Evolutionary conservation across 163 green algal species (phyloP).

Genomic region (Chlorella variabilis): DNA sequence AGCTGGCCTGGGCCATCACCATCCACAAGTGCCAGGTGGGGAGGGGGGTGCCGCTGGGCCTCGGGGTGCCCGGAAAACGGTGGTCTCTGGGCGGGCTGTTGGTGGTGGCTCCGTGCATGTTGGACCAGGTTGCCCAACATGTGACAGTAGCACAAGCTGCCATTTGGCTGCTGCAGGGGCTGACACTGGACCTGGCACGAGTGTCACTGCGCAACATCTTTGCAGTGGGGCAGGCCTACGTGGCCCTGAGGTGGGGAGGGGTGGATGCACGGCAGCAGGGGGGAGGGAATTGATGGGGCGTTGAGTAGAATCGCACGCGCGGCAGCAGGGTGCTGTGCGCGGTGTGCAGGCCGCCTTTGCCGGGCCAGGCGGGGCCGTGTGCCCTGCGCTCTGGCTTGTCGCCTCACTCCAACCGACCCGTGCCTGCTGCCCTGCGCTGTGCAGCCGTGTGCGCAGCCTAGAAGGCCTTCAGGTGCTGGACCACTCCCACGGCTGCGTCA

Average conservation of each 20-base stretch:
- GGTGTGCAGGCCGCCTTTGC: no score
- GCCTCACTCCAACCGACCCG: no score
- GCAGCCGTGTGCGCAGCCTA: slow-evolving; percentile 16
- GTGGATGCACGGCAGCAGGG: no score
- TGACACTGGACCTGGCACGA: slow-evolving; percentile 67
- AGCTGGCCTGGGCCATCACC: slow-evolving; percentile 73
- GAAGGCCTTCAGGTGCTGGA: slow-evolving; percentile 34
- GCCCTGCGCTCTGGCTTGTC: no score
- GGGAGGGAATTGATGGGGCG: no score
- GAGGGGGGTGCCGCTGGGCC: no score
- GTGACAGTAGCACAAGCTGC: not conserved
- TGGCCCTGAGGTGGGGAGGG: slow-evolving; percentile 11
- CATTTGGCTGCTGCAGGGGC: slow-evolving; percentile 37
- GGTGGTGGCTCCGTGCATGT: no score
- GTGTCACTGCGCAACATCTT: slow-evolving; percentile 36
- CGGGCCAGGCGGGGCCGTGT: no score
- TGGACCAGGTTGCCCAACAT: not conserved
- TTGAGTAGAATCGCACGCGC: no score
- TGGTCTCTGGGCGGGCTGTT: no score
- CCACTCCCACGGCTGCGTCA: not conserved
- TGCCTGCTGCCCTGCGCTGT: not conserved
- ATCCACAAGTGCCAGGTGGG: slow-evolving; percentile 78
- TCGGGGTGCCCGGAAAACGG: no score
- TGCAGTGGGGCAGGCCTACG: slow-evolving; percentile 31
- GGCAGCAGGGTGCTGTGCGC: no score